These are phyloP conservation scores for Pseudocercospora fuligena DNA, from an alignment of 2,329 filamentous ascomycete genomes.

Conservation along the genomic window DNA sequence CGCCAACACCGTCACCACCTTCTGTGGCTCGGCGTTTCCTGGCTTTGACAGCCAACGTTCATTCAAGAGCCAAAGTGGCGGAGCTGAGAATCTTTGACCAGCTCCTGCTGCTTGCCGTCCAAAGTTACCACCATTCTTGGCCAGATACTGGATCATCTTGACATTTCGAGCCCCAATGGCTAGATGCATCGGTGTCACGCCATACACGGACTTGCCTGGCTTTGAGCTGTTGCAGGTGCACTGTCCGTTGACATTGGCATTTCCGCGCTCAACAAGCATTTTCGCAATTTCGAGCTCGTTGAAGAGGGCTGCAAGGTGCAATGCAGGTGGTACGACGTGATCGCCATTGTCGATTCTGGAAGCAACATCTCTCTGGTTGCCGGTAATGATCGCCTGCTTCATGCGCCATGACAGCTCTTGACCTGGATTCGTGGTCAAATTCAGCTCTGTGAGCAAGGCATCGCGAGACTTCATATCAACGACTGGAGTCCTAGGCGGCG, in stretches of 20 bases:
- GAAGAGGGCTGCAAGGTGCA: conserved; percentile 20
- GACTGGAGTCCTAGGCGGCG: neutral
- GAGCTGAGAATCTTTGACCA: conserved; percentile 8
- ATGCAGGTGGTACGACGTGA: conserved; percentile 7
- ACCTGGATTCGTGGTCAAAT: neutral
- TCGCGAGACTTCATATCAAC: conserved; percentile 12
- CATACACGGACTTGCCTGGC: conserved; percentile 1
- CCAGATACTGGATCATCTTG: conserved; percentile 16
- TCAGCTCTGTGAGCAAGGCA: conserved; percentile 5
- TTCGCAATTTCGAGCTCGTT: conserved; percentile 12
- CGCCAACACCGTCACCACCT: conserved; percentile 6
- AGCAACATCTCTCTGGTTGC: conserved; percentile 5
- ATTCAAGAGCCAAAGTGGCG: conserved; percentile 19
- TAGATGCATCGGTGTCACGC: conserved; percentile 21
- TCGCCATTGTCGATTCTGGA: conserved; percentile 9
- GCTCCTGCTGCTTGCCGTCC: neutral
- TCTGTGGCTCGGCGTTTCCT: conserved; percentile 11
- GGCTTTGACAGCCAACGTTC: conserved; percentile 14
- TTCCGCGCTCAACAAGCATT: conserved; percentile 6
- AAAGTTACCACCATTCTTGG: neutral
- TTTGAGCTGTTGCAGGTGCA: conserved; percentile 10
- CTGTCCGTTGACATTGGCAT: neutral
- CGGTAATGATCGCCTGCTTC: conserved; percentile 12
- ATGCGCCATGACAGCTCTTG: conserved; percentile 8
- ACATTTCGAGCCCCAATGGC: conserved; percentile 17